phyloP scores from a whole-genome alignment of 352 stramenopile species.

The Aphanomyces invadans region DNA sequence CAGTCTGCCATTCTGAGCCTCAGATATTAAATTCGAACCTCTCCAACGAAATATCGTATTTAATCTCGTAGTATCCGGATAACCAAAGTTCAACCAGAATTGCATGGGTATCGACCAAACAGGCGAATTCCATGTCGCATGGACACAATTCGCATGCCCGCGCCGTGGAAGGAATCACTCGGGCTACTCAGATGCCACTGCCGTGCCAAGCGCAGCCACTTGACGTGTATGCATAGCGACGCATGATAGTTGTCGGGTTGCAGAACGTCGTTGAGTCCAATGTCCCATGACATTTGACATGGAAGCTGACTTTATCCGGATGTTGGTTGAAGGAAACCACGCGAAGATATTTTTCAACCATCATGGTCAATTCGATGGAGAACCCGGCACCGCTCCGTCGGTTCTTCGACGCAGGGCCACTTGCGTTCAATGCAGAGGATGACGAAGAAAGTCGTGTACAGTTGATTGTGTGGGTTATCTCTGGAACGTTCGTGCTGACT shows the following conservation, averaged over 20 bases:
- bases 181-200: too few species aligned
- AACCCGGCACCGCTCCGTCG: background rate
- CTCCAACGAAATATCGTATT: background rate
- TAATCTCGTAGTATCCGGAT: constrained; percentile 1
- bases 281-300: too few species aligned
- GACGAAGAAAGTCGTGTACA: constrained; percentile 49
- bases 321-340: background rate
- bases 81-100: too few species aligned
- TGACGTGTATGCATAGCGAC: too few species aligned
- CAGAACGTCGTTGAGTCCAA: too few species aligned
- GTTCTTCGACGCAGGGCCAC: background rate
- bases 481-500: constrained; percentile 85
- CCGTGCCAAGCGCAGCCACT: too few species aligned
- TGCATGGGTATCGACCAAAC: too few species aligned
- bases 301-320: background rate
- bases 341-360: background rate
- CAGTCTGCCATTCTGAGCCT: background rate
- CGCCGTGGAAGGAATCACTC: too few species aligned
- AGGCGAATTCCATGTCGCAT: too few species aligned
- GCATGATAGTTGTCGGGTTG: too few species aligned
- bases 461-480: constrained; percentile 73
- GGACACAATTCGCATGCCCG: too few species aligned
- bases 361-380: background rate
- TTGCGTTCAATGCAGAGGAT: background rate
- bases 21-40: constrained; percentile 12